Percentiles rank a stretch among this genome's conserved stretches.
Evolutionary conservation across 345 rosid species (phyloP).

Genomic region (Schrenkiella parvula): DNA sequence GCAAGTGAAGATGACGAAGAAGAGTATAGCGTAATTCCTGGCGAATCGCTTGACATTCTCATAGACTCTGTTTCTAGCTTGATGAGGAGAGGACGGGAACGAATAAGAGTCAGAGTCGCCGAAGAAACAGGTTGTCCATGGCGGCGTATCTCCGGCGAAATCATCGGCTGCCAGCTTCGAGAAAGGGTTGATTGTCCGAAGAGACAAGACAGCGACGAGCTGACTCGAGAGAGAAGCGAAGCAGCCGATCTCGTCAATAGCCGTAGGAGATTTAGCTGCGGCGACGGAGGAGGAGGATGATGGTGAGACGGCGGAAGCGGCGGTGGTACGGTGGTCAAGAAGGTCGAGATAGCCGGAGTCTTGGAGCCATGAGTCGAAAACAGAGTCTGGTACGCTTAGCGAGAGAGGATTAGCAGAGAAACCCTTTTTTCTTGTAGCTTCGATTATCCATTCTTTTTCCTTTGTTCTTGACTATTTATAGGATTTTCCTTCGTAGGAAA

Average conservation of each 20-base stretch:
- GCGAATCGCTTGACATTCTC: slow-evolving; percentile 90
- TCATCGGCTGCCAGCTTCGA: slow-evolving; percentile 73
- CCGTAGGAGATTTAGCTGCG: neutral
- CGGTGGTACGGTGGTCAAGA: slow-evolving; percentile 48
- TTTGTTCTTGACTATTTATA: neutral
- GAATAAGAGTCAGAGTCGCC: slow-evolving; percentile 63
- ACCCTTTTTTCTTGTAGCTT: neutral
- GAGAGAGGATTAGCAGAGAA: too few relatives aligned
- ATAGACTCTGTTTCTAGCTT: slow-evolving; percentile 66
- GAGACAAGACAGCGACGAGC: slow-evolving; percentile 49
- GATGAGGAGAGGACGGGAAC: slow-evolving; percentile 62
- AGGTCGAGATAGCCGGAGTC: slow-evolving; percentile 85
- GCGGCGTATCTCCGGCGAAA: slow-evolving; percentile 59
- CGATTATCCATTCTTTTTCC: neutral
- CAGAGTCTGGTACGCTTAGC: too few relatives aligned
- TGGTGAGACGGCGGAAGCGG: too few relatives aligned
- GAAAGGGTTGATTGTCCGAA: slow-evolving; percentile 69
- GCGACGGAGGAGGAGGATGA: too few relatives aligned
- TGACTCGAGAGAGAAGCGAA: slow-evolving; percentile 41
- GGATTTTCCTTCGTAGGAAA: neutral
- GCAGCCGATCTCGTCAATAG: neutral
- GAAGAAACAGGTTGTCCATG: slow-evolving; percentile 71
- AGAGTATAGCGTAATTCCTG: slow-evolving; percentile 66
- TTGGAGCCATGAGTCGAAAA: too few relatives aligned
- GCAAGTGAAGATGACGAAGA: slow-evolving; percentile 72